Evolutionary conservation across 306 rosid genomes (phyloP), one percentile per base, ranked within the genome.

Genomic region (Morella rubra): DNA sequence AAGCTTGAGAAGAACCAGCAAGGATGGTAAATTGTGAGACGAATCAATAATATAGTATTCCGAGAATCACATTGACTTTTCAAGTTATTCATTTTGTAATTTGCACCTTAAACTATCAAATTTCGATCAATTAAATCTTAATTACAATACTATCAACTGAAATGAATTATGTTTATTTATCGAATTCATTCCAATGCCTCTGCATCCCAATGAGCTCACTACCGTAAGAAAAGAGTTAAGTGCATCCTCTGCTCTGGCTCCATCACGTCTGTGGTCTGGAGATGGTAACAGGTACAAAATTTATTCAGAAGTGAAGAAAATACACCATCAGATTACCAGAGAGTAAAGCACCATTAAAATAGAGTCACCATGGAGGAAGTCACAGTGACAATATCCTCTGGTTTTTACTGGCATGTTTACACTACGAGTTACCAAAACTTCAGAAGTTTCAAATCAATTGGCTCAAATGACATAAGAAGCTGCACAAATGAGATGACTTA

Each of bases 181-280:
- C 27, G 27, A 24, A 24, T 24, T 24, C 27, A 84, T 96, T 96
- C 99, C 99, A 96, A 88, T 96, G 98, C 81, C 99, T 87, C 85
- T 89, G 98, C 99, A 92, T 96, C 74, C 99, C 99, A 81, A 92
- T 96, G 66, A 96, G 86, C 90, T 96, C 99, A 80, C 93, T 92
- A 41, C 97, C 99, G 69, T 88, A 96, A 32, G 96, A n/a, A 84
- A 71, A 96, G 99, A 78, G 95, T n/a, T 87, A 72, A 96, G 87
- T 20, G 97, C 87, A 81, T 90, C 92, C 84, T 96, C 99, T 56
- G 99, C 99, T 76, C 98, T 89, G 60, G 99, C 93, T 24, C 97
- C 90, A 81, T 96, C 96, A 16, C 97, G 91, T 68, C 81, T 93
- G 80, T 96, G 98, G 75, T 96, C 99, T 96, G 88, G 74, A 76